Base-by-base conservation (phyloP, 2,329 filamentous ascomycete species). In the Fusarium pilosicola region DNA sequence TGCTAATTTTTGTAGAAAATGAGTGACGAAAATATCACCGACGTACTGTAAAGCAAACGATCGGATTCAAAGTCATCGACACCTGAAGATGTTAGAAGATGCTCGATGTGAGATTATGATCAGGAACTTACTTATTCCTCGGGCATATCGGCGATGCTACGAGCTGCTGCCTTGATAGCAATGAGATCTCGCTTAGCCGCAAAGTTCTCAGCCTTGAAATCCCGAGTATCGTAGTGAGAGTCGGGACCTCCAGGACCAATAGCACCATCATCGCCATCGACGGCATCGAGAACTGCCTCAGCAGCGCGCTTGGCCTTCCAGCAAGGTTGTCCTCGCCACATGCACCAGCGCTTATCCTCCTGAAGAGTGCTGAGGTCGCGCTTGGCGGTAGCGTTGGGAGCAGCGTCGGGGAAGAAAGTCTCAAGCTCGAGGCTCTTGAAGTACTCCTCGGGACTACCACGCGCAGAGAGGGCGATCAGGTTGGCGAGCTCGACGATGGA, bases 401-500 rank as follows among this genome's bases (percentile, higher is more conserved):
- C 63, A 30, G 64, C 52, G 22, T 68, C 68, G 5, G 67, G 51
- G 72, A 80, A 79, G 62, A 75, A 59, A 11, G 72, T 59, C 41
- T 76, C 72, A 34, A 83, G 76, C 30, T 71, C 65, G 60, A 85
- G 81, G 26, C 65, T 68, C 62, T 63, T 36, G 80, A 81, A 83
- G 78, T 77, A 84, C 42, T 72, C 73, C 13, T 68, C 63, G 28
- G 82, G 78, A 65, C 81, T 76, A 39, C 69, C 58, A 18, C 79
- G 68, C 42, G 77, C 69, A 57, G 79, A 71, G 52, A 79, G 76
- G 54, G 84, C 80, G 49, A 83, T 73, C 60, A 83, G 57, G 62
- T 76, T 73, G 71, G 83, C 82, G 46, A 86, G 82, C 65, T 85
- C 80, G 74, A 81, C 76, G 70, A 84, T 62, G 69, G 81, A 78